Percentiles rank a stretch among this genome's conserved stretches.
phyloP scores from a whole-genome alignment of 257 asterid genomes.

The Verbena officinalis region DNA sequence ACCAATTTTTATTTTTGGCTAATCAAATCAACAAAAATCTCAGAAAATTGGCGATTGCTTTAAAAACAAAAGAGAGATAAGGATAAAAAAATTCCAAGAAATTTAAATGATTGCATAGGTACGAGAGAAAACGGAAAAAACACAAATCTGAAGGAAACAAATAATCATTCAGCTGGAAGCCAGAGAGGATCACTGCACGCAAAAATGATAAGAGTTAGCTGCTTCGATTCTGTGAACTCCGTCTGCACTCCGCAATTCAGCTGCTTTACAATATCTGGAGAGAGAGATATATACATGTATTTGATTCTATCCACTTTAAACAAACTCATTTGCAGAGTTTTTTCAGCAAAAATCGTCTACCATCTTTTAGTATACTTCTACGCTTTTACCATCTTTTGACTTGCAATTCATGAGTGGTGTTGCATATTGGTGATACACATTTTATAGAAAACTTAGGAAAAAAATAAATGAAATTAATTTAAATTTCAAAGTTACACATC shows the following conservation, averaged over 20 bases:
- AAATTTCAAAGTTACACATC: not conserved
- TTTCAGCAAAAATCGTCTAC: too few species aligned
- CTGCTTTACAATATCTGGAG: not conserved
- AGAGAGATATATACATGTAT: not conserved
- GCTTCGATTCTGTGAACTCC: conserved; percentile 30
- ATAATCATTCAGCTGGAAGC: not conserved
- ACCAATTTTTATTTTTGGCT: not conserved
- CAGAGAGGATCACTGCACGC: conserved; percentile 48
- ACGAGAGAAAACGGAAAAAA: not conserved
- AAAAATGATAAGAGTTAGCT: conserved; percentile 38
- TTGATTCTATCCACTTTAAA: too few species aligned
- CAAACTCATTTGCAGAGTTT: too few species aligned
- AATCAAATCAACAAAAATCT: not conserved
- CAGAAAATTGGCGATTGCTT: too few species aligned
- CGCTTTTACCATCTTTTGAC: too few species aligned
- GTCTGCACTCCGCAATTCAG: not conserved
- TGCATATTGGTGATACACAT: too few species aligned
- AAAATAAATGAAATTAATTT: too few species aligned
- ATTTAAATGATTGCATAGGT: not conserved
- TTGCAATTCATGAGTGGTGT: too few species aligned
- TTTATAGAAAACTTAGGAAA: too few species aligned
- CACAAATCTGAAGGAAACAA: not conserved
- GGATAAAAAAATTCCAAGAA: not conserved
- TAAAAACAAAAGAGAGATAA: not conserved
- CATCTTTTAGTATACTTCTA: too few species aligned